phyloP scores from a whole-genome alignment of 1,284 basidiomycete species.

The Ganoderma multipileum region DNA sequence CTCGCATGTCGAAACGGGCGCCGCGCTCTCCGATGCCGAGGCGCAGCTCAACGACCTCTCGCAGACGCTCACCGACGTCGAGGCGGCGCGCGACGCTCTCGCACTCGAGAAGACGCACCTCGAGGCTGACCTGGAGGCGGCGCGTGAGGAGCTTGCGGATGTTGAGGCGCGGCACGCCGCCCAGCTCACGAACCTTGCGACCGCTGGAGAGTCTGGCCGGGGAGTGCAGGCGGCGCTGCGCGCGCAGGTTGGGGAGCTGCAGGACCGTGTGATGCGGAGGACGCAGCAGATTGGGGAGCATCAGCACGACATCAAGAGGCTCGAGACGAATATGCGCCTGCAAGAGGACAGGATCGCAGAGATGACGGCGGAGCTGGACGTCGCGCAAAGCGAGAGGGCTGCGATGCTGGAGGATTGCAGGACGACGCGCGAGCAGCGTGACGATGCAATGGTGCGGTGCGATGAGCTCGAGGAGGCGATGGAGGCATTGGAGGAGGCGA shows the following conservation, averaged over 20 bases:
- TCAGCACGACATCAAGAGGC: constrained; percentile 74
- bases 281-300: constrained; percentile 76
- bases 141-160: constrained; percentile 58
- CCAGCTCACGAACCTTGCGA: constrained; percentile 65
- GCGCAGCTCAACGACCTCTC: constrained; percentile 48
- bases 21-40: constrained; percentile 47
- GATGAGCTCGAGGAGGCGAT: constrained; percentile 54
- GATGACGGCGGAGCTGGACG: constrained; percentile 71
- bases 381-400: constrained; percentile 65
- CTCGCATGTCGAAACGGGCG: constrained; percentile 46
- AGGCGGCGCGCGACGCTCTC: constrained; percentile 69
- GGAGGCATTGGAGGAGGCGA: constrained; percentile 58
- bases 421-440: constrained; percentile 71
- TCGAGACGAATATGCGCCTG: constrained; percentile 73
- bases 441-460: constrained; percentile 56
- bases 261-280: constrained; percentile 62
- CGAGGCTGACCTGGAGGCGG: constrained; percentile 57
- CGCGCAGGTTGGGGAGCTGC: constrained; percentile 69
- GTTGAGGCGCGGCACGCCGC: constrained; percentile 63
- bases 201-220: constrained; percentile 48
- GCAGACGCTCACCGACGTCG: constrained; percentile 52
- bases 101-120: constrained; percentile 66
- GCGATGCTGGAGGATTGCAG: constrained; percentile 84
- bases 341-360: constrained; percentile 76
- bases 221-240: constrained; percentile 53